These are phyloP conservation scores for Neonectria ditissima DNA, from an alignment of 2,329 filamentous ascomycete genomes.

Conservation along the genomic window DNA sequence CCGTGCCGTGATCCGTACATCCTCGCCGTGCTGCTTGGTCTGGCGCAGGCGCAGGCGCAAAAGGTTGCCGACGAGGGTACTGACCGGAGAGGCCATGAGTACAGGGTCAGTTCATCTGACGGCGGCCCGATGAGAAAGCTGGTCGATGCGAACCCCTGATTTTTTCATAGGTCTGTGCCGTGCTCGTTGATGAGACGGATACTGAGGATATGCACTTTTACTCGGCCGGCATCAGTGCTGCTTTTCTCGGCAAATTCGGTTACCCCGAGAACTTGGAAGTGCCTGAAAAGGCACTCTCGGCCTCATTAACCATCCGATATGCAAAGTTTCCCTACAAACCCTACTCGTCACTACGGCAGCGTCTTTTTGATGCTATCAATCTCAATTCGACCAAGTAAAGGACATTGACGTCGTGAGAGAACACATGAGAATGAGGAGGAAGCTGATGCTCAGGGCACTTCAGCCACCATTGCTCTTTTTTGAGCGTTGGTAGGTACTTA, in stretches of 20 bases:
- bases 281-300: neutral
- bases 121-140: neutral
- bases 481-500: too few species aligned
- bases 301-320: conserved; percentile 22
- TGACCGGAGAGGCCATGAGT: conserved; percentile 1
- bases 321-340: conserved; percentile 33
- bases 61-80: neutral
- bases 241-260: conserved; percentile 41
- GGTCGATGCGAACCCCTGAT: conserved; percentile 1
- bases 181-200: conserved; percentile 35
- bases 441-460: neutral
- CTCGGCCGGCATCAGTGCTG: conserved; percentile 27
- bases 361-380: conserved; percentile 23
- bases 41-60: conserved; percentile 42
- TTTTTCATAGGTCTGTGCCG: conserved; percentile 28
- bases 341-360: conserved; percentile 30
- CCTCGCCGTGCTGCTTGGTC: conserved; percentile 37
- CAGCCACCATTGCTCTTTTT: neutral
- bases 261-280: conserved; percentile 30
- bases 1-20: conserved; percentile 41
- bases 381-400: neutral
- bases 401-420: neutral
- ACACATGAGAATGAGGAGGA: neutral
- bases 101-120: conserved; percentile 31
- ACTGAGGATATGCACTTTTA: conserved; percentile 40